A percentile compares a stretch with the other conserved stretches of the same genome.
phyloP scores from a whole-genome alignment of 2,329 filamentous ascomycete genomes.

The Cadophora luteo-olivacea region DNA sequence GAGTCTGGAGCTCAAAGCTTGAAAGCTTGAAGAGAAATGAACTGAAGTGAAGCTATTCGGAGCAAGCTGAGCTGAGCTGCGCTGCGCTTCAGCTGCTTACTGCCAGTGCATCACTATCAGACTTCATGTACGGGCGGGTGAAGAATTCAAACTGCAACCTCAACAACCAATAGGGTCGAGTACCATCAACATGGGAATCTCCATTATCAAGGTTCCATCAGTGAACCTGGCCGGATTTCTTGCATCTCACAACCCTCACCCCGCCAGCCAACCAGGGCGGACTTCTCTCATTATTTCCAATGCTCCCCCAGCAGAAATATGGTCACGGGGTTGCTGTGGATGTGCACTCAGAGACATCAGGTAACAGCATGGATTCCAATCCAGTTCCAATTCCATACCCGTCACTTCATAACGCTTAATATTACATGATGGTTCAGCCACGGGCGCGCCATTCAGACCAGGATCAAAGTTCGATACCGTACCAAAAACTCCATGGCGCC shows the following conservation, averaged over 20 bases:
- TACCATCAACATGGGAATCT: constrained; percentile 37
- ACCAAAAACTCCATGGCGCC: neutral
- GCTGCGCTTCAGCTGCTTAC: neutral
- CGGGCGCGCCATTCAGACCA: constrained; percentile 24
- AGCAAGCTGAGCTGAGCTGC: neutral
- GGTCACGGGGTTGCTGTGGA: constrained; percentile 11
- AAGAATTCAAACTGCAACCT: neutral
- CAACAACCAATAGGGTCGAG: constrained; percentile 29
- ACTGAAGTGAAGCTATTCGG: neutral
- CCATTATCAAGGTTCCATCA: constrained; percentile 13
- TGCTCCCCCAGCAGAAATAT: neutral
- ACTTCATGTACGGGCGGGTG: neutral
- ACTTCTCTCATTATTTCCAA: neutral
- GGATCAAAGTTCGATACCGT: neutral
- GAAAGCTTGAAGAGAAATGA: neutral
- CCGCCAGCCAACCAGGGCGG: neutral
- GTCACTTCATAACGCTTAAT: constrained; percentile 23
- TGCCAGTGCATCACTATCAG: neutral
- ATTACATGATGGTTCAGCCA: constrained; percentile 28
- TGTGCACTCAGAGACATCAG: neutral
- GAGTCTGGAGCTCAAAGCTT: neutral
- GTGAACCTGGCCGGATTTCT: constrained; percentile 12
- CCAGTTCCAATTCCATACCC: constrained; percentile 4
- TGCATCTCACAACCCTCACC: constrained; percentile 5
- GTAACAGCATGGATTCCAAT: neutral